These are phyloP conservation scores for Daldinia caldariorum DNA, from an alignment of 495 filamentous ascomycete genomes.

Conservation along the genomic window DNA sequence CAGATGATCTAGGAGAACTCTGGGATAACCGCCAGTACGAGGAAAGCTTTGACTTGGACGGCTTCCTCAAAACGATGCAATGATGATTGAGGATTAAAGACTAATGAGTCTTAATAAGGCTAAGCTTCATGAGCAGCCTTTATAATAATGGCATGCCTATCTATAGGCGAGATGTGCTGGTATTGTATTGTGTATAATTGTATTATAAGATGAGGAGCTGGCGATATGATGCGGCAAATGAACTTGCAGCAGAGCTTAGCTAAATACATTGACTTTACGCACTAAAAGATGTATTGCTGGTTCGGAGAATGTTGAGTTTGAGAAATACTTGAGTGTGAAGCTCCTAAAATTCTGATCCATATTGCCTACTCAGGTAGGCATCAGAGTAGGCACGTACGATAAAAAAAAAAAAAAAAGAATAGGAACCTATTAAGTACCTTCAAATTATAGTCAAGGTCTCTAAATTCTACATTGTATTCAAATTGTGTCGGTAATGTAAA, in stretches of 20 bases:
- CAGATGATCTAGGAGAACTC: conserved; percentile 93
- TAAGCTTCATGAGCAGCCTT: background rate
- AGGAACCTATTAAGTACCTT: no score
- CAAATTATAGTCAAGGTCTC: no score
- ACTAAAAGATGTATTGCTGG: background rate
- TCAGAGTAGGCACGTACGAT: no score
- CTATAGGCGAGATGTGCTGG: background rate
- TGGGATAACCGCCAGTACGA: conserved; percentile 98
- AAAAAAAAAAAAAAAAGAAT: no score
- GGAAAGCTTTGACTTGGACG: conserved; percentile 94
- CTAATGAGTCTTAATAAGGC: conserved; percentile 16
- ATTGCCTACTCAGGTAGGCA: no score
- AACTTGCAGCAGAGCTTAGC: conserved; percentile 13
- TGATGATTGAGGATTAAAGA: conserved; percentile 32
- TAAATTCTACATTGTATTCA: no score
- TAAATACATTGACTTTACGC: conserved; percentile 17
- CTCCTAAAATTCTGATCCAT: no score
- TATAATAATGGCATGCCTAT: conserved; percentile 3
- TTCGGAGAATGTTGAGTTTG: background rate
- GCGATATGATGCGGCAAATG: conserved; percentile 16
- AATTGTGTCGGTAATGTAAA: no score
- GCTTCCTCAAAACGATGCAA: conserved; percentile 91
- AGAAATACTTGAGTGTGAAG: background rate
- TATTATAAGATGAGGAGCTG: conserved; percentile 22
- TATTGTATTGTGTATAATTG: conserved; percentile 37